These are phyloP conservation scores for Linderniella brevidens DNA, from an alignment of 257 asterid species.

Conservation along the genomic window DNA sequence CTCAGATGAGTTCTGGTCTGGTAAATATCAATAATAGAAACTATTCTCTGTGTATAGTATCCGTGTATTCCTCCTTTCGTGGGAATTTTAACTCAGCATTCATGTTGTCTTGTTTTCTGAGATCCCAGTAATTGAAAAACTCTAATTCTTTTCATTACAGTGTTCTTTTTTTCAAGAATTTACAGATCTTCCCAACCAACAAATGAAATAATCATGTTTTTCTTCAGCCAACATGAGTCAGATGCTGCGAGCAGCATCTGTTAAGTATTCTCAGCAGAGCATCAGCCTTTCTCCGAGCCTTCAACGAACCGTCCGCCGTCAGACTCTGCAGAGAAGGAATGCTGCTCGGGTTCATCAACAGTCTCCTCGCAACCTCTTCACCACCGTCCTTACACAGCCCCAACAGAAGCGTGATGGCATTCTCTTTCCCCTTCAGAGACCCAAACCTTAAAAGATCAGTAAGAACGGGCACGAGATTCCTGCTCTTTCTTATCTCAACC, in stretches of 20 bases:
- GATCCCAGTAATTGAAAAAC: too few species aligned
- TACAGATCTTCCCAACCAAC: too few species aligned
- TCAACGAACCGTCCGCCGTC: conserved; percentile 11
- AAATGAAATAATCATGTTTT: too few species aligned
- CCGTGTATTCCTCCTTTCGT: too few species aligned
- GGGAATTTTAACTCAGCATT: too few species aligned
- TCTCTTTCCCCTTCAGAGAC: conserved; percentile 66
- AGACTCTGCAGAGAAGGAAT: conserved; percentile 62
- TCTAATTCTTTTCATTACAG: background rate
- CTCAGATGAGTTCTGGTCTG: background rate
- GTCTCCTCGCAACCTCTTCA: conserved; percentile 38
- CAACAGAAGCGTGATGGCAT: conserved; percentile 43
- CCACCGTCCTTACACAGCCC: background rate
- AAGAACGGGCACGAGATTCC: conserved; percentile 47
- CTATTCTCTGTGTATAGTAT: background rate
- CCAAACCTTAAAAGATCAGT: conserved; percentile 76
- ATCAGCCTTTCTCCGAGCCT: background rate
- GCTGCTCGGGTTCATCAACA: conserved; percentile 61
- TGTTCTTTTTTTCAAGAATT: too few species aligned
- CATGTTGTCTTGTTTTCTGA: too few species aligned
- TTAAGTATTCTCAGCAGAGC: background rate
- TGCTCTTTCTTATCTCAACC: conserved; percentile 45
- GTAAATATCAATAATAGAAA: background rate
- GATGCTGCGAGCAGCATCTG: background rate
- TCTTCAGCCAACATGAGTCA: background rate